phyloP scores from a whole-genome alignment of 768 basidiomycete genomes.

The Hericium coralloides region DNA sequence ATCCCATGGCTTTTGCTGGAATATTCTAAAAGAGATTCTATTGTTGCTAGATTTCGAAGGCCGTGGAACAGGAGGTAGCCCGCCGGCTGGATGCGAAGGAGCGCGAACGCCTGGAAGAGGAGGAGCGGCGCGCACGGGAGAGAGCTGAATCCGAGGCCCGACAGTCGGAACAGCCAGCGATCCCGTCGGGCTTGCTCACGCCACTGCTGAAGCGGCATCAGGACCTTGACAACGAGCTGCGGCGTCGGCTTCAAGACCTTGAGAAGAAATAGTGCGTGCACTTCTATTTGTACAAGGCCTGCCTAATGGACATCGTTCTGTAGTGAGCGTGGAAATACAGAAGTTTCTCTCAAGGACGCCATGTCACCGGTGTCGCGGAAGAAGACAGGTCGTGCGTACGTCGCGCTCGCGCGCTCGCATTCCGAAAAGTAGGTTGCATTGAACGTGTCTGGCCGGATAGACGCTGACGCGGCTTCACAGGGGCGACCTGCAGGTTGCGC shows the following conservation, averaged over 20 bases:
- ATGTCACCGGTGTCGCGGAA: conserved; percentile 70
- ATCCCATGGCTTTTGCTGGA: neutral
- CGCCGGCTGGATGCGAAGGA: conserved; percentile 43
- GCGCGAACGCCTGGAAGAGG: conserved; percentile 18
- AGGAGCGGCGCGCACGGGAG: conserved; percentile 10
- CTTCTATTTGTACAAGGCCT: neutral
- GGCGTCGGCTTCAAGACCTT: conserved; percentile 53
- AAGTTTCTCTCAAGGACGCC: conserved; percentile 48
- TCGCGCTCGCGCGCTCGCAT: conserved; percentile 73
- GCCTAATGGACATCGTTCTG: neutral
- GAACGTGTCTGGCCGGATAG: neutral
- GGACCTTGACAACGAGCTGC: conserved; percentile 62
- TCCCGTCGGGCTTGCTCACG: conserved; percentile 46
- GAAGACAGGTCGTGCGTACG: conserved; percentile 76
- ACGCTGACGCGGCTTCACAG: conserved; percentile 25
- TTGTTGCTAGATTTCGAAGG: conserved; percentile 49
- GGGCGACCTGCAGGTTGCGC: conserved; percentile 71
- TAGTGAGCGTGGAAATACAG: conserved; percentile 57
- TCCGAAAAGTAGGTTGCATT: conserved; percentile 58
- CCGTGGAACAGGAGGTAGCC: conserved; percentile 70
- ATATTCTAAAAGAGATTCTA: too few species aligned
- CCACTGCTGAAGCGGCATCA: conserved; percentile 55
- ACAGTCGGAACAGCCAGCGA: conserved; percentile 23
- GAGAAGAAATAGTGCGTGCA: conserved; percentile 62
- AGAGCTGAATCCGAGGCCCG: conserved; percentile 25